These are phyloP conservation scores for Benincasa hispida DNA, from an alignment of 306 rosid genomes.

Conservation along the genomic window DNA sequence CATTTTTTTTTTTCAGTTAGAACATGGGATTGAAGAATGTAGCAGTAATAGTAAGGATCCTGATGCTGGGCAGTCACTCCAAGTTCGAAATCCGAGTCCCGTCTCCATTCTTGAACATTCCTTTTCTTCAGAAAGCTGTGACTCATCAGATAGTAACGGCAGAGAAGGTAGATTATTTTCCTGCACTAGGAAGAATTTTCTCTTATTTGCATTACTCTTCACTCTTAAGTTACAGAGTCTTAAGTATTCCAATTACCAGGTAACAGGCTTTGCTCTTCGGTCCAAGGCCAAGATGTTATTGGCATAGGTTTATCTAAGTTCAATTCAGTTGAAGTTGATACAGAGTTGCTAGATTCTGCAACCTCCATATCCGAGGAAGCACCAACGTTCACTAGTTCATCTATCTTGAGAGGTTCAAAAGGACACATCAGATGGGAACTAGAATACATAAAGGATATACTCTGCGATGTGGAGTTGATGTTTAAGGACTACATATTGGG, in stretches of 20 bases:
- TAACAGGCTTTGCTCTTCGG: slow-evolving; percentile 52
- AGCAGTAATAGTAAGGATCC: slow-evolving; percentile 21
- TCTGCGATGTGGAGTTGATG: slow-evolving; percentile 51
- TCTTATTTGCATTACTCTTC: neutral
- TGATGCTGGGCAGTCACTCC: slow-evolving; percentile 22
- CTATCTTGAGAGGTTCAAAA: slow-evolving; percentile 10
- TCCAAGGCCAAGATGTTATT: slow-evolving; percentile 42
- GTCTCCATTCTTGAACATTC: slow-evolving; percentile 73
- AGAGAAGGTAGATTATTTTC: slow-evolving; percentile 42
- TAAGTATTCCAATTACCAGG: slow-evolving; percentile 30
- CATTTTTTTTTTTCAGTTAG: slow-evolving; percentile 27
- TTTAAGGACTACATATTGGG: slow-evolving; percentile 53
- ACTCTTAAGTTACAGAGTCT: neutral
- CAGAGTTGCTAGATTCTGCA: slow-evolving; percentile 76
- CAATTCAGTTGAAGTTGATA: slow-evolving; percentile 33
- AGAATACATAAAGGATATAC: slow-evolving; percentile 54
- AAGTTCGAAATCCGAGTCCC: slow-evolving; percentile 68
- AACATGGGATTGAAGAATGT: slow-evolving; percentile 25
- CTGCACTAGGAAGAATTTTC: neutral
- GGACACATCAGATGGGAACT: slow-evolving; percentile 47
- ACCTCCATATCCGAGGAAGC: slow-evolving; percentile 46
- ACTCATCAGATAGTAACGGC: slow-evolving; percentile 54
- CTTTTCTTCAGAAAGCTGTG: slow-evolving; percentile 68
- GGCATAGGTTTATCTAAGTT: slow-evolving; percentile 28
- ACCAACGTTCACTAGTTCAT: slow-evolving; percentile 11